A percentile compares a stretch with the other conserved stretches of the same genome.
Evolutionary conservation across 176 grass and related monocot species (phyloP).

Genomic region (Dactylis glomerata): DNA sequence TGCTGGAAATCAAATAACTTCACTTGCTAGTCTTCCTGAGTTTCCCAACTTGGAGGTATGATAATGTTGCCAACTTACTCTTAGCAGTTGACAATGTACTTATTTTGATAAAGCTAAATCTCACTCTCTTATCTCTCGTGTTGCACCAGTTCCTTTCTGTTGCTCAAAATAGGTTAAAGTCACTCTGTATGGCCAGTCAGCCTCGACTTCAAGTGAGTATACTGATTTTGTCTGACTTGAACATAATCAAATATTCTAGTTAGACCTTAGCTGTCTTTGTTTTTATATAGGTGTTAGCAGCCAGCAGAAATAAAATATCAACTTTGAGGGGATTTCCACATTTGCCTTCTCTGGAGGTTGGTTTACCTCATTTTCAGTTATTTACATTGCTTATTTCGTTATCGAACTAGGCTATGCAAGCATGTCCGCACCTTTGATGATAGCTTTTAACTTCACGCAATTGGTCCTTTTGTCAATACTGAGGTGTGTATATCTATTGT

Average conservation of each 20-base stretch:
- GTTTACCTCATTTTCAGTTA: background rate
- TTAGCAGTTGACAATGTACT: conserved; percentile 29
- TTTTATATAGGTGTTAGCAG: conserved; percentile 71
- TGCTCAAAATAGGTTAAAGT: conserved; percentile 89
- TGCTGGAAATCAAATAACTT: conserved; percentile 97
- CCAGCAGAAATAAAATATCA: conserved; percentile 96
- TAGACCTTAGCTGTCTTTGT: conserved; percentile 25
- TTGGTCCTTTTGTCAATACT: conserved; percentile 8
- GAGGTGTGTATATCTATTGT: conserved; percentile 7
- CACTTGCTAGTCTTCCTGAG: conserved; percentile 75
- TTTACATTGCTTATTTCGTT: conserved; percentile 5
- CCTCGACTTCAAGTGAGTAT: conserved; percentile 82
- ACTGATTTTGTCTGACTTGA: conserved; percentile 19
- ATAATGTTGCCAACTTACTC: conserved; percentile 21
- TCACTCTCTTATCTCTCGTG: conserved; percentile 35
- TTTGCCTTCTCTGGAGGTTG: conserved; percentile 84
- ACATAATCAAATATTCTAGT: background rate
- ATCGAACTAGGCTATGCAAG: background rate
- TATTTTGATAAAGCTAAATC: conserved; percentile 21
- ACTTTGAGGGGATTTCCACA: conserved; percentile 91
- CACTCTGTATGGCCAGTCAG: conserved; percentile 78
- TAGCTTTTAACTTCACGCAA: background rate
- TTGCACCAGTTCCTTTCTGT: conserved; percentile 84
- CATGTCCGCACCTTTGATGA: background rate
- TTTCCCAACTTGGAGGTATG: conserved; percentile 98